Conservation (phyloP, 495 filamentous ascomycete species). For the Bathelium albidoporum region DNA sequence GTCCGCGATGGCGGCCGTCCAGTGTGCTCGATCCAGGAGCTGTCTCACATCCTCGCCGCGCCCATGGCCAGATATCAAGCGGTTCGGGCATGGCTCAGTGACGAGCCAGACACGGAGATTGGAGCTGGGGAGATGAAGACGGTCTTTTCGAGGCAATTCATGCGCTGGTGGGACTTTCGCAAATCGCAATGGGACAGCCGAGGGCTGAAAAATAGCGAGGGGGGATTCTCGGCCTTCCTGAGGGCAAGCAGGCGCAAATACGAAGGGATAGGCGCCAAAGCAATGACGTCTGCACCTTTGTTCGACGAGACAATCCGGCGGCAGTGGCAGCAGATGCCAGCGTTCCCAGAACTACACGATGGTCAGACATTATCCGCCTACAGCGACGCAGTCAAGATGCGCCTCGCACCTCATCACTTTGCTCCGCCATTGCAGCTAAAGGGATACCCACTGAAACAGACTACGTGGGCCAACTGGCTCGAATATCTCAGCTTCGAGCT, state of each 20-base stretch:
- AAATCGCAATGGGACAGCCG: not conserved
- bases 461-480: slow-evolving; percentile 18
- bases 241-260: not conserved
- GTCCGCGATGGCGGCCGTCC: not conserved
- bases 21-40: not conserved
- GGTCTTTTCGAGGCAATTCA: not conserved
- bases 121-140: not conserved
- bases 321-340: not conserved
- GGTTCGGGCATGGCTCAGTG: not conserved
- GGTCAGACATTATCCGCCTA: slow-evolving; percentile 13
- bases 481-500: slow-evolving; percentile 21
- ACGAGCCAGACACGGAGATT: not conserved
- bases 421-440: slow-evolving; percentile 10
- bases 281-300: not conserved
- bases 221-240: not conserved
- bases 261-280: not conserved
- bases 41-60: not conserved
- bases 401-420: slow-evolving; percentile 12
- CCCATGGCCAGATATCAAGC: not conserved
- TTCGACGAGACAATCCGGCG: not conserved
- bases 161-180: not conserved
- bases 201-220: not conserved
- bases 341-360: not conserved
- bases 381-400: slow-evolving; percentile 2
- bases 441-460: slow-evolving; percentile 11